Percentiles rank a stretch among this genome's conserved stretches.
phyloP scores from a whole-genome alignment of 2,329 filamentous ascomycete species.

The Pseudogymnoascus sp. region DNA sequence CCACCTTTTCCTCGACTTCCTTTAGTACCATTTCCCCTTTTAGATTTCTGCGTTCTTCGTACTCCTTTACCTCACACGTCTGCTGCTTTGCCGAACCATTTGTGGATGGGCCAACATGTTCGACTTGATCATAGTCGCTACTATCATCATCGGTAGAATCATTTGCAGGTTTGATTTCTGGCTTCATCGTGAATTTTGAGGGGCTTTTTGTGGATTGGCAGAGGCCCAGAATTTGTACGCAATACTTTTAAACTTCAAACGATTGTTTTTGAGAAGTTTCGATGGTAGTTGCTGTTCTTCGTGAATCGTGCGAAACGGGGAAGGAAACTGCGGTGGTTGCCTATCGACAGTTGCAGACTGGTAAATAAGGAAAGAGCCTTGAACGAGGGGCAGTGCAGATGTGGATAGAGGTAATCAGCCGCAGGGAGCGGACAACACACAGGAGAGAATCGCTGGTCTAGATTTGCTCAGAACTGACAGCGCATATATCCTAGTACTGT shows the following conservation, averaged over 20 bases:
- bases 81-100: background rate
- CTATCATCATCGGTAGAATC: background rate
- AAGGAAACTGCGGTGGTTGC: background rate
- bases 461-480: background rate
- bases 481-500: background rate
- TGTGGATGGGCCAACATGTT: background rate
- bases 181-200: background rate
- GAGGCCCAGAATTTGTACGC: background rate
- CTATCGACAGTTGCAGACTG: background rate
- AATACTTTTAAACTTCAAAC: background rate
- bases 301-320: background rate
- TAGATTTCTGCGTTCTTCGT: background rate
- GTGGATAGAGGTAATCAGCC: background rate
- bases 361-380: background rate
- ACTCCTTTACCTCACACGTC: conserved; percentile 9
- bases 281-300: background rate
- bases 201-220: background rate
- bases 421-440: background rate
- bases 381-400: background rate
- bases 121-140: background rate
- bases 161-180: background rate
- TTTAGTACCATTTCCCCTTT: conserved; percentile 6
- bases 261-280: background rate
- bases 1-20: background rate
- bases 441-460: background rate